Evolutionary conservation across 805 yeast genomes (phyloP).

Genomic region (Kluyveromyces lactis): DNA sequence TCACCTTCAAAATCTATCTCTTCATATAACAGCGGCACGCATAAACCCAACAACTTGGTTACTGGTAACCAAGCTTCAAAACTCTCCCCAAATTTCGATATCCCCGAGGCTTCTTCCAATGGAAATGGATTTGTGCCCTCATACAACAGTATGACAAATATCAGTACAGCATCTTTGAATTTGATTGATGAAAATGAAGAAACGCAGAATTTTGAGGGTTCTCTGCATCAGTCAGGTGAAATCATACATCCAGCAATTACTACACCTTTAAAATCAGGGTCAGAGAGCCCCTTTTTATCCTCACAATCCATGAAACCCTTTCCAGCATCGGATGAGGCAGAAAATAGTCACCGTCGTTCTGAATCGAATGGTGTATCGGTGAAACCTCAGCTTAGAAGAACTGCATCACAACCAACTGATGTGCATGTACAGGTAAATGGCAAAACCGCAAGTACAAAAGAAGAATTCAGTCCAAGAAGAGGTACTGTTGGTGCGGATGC

Average conservation of each 20-base stretch:
- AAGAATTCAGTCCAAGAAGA: conserved; percentile 1
- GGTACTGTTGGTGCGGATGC: conserved; percentile 3
- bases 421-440: conserved; percentile 30
- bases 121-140: neutral
- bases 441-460: neutral
- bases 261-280: conserved; percentile 1
- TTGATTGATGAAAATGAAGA: conserved; percentile 30
- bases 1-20: conserved; percentile 20
- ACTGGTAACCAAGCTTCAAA: neutral
- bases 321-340: conserved; percentile 2
- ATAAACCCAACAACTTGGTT: neutral
- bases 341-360: neutral
- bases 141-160: neutral
- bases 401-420: conserved; percentile 78
- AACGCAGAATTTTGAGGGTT: conserved; percentile 9
- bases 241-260: neutral
- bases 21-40: neutral
- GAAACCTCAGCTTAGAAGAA: conserved; percentile 48
- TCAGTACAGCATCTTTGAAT: conserved; percentile 22
- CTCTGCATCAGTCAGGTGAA: neutral
- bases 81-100: neutral
- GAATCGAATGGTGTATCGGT: conserved; percentile 2
- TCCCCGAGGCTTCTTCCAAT: neutral
- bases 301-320: conserved; percentile 5
- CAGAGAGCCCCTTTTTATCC: conserved; percentile 5